Conservation (phyloP, 257 asterid species). For the Ligustrum vulgare region DNA sequence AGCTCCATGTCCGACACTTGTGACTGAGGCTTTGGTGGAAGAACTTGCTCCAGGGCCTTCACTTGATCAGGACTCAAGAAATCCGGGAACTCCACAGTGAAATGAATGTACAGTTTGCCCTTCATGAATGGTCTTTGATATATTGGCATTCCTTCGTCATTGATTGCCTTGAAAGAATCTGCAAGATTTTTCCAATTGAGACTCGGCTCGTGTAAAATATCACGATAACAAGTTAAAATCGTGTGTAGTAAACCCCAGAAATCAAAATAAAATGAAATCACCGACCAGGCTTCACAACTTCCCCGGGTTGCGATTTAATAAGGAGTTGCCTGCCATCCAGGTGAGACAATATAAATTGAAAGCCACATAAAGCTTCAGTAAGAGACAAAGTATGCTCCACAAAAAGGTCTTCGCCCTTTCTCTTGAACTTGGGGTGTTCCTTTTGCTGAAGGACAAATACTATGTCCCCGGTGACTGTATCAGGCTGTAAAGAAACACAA, state of each 20-base stretch:
- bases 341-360: conserved; percentile 12
- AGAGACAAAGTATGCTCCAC: conserved; percentile 12
- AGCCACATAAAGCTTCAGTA: conserved; percentile 15
- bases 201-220: no score
- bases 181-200: neutral
- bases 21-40: conserved; percentile 23
- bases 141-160: conserved; percentile 39
- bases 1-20: conserved; percentile 27
- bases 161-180: conserved; percentile 28
- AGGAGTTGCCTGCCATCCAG: conserved; percentile 14
- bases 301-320: conserved; percentile 3
- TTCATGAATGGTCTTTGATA: conserved; percentile 36
- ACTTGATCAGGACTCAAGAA: conserved; percentile 24
- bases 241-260: no score
- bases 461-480: conserved; percentile 30
- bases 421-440: conserved; percentile 32
- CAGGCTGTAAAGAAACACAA: conserved; percentile 22
- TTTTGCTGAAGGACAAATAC: conserved; percentile 30
- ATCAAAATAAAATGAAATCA: no score
- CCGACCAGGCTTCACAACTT: conserved; percentile 10
- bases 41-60: conserved; percentile 21
- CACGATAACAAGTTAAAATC: no score
- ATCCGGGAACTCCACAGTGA: conserved; percentile 33
- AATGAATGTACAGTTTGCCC: conserved; percentile 36
- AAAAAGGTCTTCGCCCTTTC: conserved; percentile 27